Base-by-base conservation (phyloP, 139 green algal genomes). In the Coelastrella sp. region DNA sequence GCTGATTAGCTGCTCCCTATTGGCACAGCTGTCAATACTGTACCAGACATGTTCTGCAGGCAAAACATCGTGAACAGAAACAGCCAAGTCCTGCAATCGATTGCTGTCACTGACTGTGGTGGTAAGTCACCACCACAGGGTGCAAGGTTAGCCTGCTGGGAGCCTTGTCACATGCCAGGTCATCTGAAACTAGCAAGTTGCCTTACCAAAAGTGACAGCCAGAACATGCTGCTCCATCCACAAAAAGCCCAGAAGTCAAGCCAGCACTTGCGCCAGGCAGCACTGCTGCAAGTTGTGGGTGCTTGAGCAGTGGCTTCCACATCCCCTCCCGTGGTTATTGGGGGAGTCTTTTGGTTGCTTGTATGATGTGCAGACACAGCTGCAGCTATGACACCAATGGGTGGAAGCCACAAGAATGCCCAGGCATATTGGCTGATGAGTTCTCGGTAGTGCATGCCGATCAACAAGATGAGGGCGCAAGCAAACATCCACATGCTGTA, bases 191-290 rank as follows among this genome's bases (percentile, higher is more conserved):
- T n/a, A n/a, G n/a, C n/a, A n/a, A n/a, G n/a, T n/a, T n/a, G n/a
- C n/a, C n/a, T n/a, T 32, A 72, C 63, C 30, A 79, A 40, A 17
- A 79, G 34, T 3, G 69, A 27, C 25, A 79, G 69, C 69, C 69
- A 79, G 35, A 79, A 79, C 69, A 79, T 79, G 69, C 69, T 79
- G 69, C 69, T 79, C 72, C 72, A 80, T 2, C 38, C 72, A 32
- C 40, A 62, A 45, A 80, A 80, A 17, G 43, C 48, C 72, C 43
- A 80, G n/a, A 63, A 80, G 4, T 63, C 45, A 7, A 45, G 5
- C 48, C 72, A 63, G 48, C 45, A 63, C 30, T 62, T 80, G 45
- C 48, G 27, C 72, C 72, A 80, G 9, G 72, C 72, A 32, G 72
- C 72, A 15, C 23, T 25, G 48, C 38, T 80, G 72, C 72, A 80